Evolutionary conservation across 1,284 basidiomycete species (phyloP).

Genomic region (Schizopora paradoxa): DNA sequence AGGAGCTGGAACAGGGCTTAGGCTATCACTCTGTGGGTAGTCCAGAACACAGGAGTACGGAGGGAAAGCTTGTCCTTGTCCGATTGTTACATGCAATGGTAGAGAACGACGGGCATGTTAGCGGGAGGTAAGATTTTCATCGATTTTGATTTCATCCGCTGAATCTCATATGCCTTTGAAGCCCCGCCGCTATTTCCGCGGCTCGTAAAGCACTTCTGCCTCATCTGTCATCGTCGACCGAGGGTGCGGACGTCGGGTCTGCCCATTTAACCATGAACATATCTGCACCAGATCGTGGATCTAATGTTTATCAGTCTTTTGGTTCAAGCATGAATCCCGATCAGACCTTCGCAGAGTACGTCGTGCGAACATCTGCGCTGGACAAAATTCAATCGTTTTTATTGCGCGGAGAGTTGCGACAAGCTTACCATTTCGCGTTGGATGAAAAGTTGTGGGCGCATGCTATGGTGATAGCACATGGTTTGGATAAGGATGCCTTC

Average conservation of each 20-base stretch:
- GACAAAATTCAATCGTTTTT: constrained; percentile 77
- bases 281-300: constrained; percentile 18
- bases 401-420: constrained; percentile 76
- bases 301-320: constrained; percentile 17
- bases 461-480: constrained; percentile 91
- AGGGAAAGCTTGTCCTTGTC: constrained; percentile 75
- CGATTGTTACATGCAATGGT: constrained; percentile 75
- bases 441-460: constrained; percentile 92
- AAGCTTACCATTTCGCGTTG: constrained; percentile 86
- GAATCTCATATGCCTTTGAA: constrained; percentile 27
- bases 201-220: constrained; percentile 63
- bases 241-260: constrained; percentile 23
- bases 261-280: constrained; percentile 21
- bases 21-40: constrained; percentile 59
- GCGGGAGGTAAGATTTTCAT: constrained; percentile 60
- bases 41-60: constrained; percentile 54
- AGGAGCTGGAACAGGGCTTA: constrained; percentile 73
- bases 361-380: constrained; percentile 55
- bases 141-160: neutral
- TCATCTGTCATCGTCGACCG: constrained; percentile 33
- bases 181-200: constrained; percentile 64
- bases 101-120: constrained; percentile 80
- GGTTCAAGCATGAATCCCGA: constrained; percentile 10
- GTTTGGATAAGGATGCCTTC: constrained; percentile 91
- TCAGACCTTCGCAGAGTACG: constrained; percentile 28